Conservation (phyloP, 2,329 filamentous ascomycete genomes). For the Fusarium luffae region DNA sequence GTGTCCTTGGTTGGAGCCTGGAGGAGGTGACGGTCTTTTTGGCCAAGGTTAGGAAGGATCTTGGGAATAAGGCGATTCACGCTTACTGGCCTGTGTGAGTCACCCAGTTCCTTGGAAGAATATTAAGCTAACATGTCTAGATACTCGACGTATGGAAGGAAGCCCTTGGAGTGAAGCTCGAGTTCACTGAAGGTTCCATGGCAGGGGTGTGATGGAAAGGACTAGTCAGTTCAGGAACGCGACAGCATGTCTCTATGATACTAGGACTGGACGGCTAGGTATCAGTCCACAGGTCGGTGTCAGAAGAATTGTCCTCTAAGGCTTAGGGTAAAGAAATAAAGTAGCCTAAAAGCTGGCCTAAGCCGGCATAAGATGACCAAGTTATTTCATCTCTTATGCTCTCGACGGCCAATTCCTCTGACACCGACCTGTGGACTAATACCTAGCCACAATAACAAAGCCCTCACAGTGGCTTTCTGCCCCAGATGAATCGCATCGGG, state of each 20-base stretch:
- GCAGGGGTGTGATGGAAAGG: background rate
- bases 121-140: background rate
- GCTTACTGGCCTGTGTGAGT: constrained; percentile 39
- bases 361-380: too few relatives aligned
- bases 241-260: background rate
- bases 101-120: rapidly evolving
- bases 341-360: too few relatives aligned
- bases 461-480: background rate
- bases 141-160: constrained; percentile 24
- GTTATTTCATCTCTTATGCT: too few relatives aligned
- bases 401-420: too few relatives aligned
- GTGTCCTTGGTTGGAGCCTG: constrained; percentile 22
- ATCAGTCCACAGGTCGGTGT: too few relatives aligned
- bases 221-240: background rate
- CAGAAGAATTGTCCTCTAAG: too few relatives aligned
- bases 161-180: background rate
- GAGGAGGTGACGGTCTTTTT: constrained; percentile 25
- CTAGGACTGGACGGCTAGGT: background rate
- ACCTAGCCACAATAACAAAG: too few relatives aligned
- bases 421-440: too few relatives aligned
- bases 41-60: constrained; percentile 22
- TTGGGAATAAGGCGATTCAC: constrained; percentile 29
- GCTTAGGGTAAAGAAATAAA: too few relatives aligned
- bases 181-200: background rate
- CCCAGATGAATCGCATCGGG: constrained; percentile 15